Evolutionary conservation across 2,329 filamentous ascomycete genomes (phyloP).

Genomic region (Talaromyces piceae): DNA sequence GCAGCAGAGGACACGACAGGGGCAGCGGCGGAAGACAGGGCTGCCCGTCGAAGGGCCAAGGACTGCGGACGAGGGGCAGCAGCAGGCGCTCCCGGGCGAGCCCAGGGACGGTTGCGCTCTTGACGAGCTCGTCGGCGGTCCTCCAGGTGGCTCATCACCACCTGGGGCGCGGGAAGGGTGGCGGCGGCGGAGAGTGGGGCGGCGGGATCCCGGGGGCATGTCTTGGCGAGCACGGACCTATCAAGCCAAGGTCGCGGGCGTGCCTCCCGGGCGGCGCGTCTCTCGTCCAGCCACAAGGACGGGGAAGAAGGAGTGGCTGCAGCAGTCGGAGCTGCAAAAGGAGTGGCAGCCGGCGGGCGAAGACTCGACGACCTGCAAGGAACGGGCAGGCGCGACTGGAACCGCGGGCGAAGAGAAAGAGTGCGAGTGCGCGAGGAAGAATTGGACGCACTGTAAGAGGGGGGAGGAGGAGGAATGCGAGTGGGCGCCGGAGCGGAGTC

Average conservation of each 20-base stretch:
- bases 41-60: neutral
- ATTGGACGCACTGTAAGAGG: neutral
- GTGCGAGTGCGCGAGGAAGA: neutral
- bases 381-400: neutral
- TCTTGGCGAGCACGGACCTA: no score
- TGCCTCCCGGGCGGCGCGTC: neutral
- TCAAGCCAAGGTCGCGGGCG: conserved; percentile 3
- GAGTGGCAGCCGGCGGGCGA: neutral
- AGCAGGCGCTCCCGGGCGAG: neutral
- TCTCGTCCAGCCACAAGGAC: neutral
- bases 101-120: conserved; percentile 6
- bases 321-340: neutral
- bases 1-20: neutral
- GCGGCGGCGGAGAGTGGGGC: neutral
- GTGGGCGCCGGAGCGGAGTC: no score
- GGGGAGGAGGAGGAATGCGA: neutral
- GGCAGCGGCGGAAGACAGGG: neutral
- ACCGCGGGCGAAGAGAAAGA: neutral
- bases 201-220: no score
- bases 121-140: conserved; percentile 4
- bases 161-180: neutral
- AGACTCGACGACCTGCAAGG: neutral
- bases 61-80: neutral
- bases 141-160: neutral
- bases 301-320: neutral